phyloP scores from a whole-genome alignment of 148 eudicot species.

The Pouteria glomerata region DNA sequence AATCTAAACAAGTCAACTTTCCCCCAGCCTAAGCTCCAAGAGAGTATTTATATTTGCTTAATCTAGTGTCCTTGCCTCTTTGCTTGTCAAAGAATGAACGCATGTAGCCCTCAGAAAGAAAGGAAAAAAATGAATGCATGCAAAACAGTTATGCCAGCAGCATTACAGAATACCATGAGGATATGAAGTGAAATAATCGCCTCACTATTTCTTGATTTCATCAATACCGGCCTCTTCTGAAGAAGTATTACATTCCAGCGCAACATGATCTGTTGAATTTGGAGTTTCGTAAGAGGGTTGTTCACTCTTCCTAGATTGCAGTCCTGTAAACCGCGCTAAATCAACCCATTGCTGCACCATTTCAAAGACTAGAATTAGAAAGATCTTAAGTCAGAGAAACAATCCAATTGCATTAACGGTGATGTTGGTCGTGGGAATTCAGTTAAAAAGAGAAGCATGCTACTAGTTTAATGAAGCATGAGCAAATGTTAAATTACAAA shows the following conservation, averaged over 20 bases:
- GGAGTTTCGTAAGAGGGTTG: conserved; percentile 23
- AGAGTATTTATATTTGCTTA: background rate
- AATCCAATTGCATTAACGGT: background rate
- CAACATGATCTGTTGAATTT: conserved; percentile 39
- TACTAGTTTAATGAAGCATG: background rate
- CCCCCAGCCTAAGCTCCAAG: background rate
- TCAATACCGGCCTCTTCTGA: conserved; percentile 53
- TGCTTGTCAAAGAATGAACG: background rate
- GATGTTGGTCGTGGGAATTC: background rate
- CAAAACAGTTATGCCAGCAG: background rate
- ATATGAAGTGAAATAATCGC: conserved; percentile 7
- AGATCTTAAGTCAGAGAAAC: background rate
- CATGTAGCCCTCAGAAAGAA: no score
- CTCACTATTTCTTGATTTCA: conserved; percentile 52
- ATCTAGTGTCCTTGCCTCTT: background rate
- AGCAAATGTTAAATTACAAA: background rate
- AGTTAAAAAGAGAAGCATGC: background rate
- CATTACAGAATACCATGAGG: background rate
- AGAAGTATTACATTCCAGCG: conserved; percentile 41
- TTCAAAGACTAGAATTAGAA: conserved; percentile 5
- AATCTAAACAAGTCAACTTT: background rate
- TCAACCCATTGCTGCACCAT: conserved; percentile 95
- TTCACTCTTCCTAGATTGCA: conserved; percentile 59
- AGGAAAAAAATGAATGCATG: no score
- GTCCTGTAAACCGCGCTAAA: conserved; percentile 81